Base-by-base conservation (phyloP, 345 rosid genomes). In the Pistacia integerrima region DNA sequence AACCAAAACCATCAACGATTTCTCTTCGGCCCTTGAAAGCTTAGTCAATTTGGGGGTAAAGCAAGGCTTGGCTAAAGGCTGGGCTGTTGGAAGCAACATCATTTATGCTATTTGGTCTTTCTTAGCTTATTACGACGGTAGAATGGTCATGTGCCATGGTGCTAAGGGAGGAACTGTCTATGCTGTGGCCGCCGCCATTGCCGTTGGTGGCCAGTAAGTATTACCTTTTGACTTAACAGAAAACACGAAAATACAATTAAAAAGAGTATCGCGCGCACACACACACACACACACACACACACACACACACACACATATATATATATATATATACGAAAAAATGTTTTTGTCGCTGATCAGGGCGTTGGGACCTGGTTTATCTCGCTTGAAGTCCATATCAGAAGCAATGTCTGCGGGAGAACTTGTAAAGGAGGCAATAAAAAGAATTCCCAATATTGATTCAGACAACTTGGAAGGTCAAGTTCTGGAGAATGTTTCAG, bases 71-170 rank as follows among this genome's bases (percentile, higher is more conserved):
- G 91, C 93, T 9, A 88, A 87, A 69, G 97, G 97, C 12, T 28
- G 91, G 17, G 89, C 93, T 2, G 82, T 93, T 30, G 91, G 90
- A n/a, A 90, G 90, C 62, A 89, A 91, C 25, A 66, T 91, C n/a
- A 82, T 86, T 55, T 93, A 89, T 5, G 92, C 87, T 0, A 79
- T 88, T 58, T 90, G 93, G 94, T 79, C 93, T 17, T 86, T 90
- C 74, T 80, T 88, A 90, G 79, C 90, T 69, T 93, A 83, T 49
- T 90, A 87, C 67, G 91, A 93, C 4, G 88, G 93, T 67, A 80
- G 89, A 62, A 77, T 89, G 91, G 90, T 93, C 75, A 93, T 93
- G 91, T 87, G 90, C 81, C 88, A 91, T 74, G 91, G 91, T 1
- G 90, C 90, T 70, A 65, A 79, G 69, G 97, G 98, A 3, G 87